These are phyloP conservation scores for Pichia sp. DNA, from an alignment of 1,139 yeast genomes.

Conservation along the genomic window DNA sequence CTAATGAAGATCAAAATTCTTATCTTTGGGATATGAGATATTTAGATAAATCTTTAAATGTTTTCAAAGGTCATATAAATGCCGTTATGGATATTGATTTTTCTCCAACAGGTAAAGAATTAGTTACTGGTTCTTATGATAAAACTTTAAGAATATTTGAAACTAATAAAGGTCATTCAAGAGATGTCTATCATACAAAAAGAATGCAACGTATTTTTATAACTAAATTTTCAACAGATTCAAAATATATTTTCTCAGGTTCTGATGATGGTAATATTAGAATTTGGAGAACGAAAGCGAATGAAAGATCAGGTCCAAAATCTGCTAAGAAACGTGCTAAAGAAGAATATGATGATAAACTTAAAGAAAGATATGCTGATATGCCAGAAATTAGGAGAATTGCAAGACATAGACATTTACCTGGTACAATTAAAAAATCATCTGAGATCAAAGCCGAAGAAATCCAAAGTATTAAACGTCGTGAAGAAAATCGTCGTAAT, in stretches of 20 bases:
- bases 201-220: slow-evolving; percentile 94
- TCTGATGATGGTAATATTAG: slow-evolving; percentile 96
- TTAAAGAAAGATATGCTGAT: slow-evolving; percentile 86
- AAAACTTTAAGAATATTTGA: slow-evolving; percentile 80
- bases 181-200: slow-evolving; percentile 94
- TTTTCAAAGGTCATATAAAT: slow-evolving; percentile 92
- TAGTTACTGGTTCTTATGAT: slow-evolving; percentile 94
- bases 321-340: slow-evolving; percentile 76
- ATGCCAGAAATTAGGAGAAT: slow-evolving; percentile 96
- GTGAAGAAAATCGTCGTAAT: slow-evolving; percentile 76
- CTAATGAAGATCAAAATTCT: slow-evolving; percentile 90
- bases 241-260: slow-evolving; percentile 81
- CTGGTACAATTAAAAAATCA: slow-evolving; percentile 80
- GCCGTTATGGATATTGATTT: slow-evolving; percentile 94
- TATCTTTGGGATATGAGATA: slow-evolving; percentile 97
- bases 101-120: slow-evolving; percentile 94
- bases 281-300: slow-evolving; percentile 84
- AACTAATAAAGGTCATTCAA: slow-evolving; percentile 70
- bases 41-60: slow-evolving; percentile 68
- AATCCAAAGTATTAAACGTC: slow-evolving; percentile 61
- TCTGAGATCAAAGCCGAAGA: slow-evolving; percentile 78
- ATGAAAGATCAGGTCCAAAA: slow-evolving; percentile 76
- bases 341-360: slow-evolving; percentile 83
- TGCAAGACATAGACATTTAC: slow-evolving; percentile 86
- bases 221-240: slow-evolving; percentile 79